These are phyloP conservation scores for Metschnikowia anglica DNA, from an alignment of 805 yeast genomes.

Conservation along the genomic window DNA sequence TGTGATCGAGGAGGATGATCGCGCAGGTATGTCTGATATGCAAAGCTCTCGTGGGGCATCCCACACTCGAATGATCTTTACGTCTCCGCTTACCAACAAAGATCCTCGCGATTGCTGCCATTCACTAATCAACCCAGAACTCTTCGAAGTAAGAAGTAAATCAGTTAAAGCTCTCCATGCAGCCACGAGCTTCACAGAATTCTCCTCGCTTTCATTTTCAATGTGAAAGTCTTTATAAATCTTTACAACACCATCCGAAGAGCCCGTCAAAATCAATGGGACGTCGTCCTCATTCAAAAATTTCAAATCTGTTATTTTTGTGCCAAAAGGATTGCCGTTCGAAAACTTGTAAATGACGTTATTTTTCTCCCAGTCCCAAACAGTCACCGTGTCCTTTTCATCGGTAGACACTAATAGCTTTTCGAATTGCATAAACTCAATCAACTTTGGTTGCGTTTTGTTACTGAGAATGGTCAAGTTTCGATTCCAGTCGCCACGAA, in stretches of 20 bases:
- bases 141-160: conserved; percentile 72
- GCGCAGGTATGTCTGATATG: conserved; percentile 82
- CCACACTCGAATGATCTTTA: conserved; percentile 88
- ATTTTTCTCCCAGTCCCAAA: conserved; percentile 82
- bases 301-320: conserved; percentile 82
- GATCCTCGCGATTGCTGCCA: conserved; percentile 98
- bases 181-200: conserved; percentile 59
- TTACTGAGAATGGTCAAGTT: conserved; percentile 60
- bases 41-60: conserved; percentile 94
- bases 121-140: conserved; percentile 81
- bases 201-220: conserved; percentile 25
- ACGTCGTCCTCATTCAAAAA: conserved; percentile 89
- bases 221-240: conserved; percentile 73
- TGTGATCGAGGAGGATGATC: conserved; percentile 86
- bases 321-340: conserved; percentile 83
- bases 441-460: conserved; percentile 72
- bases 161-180: conserved; percentile 95
- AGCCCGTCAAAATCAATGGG: conserved; percentile 81
- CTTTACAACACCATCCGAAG: conserved; percentile 92
- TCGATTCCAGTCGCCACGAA: conserved; percentile 83
- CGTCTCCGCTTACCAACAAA: conserved; percentile 90
- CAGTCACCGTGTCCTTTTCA: conserved; percentile 76
- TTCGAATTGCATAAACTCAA: conserved; percentile 89
- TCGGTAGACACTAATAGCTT: conserved; percentile 76
- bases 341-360: conserved; percentile 66